These are phyloP conservation scores for Pseudogymnoascus sp. DNA, from an alignment of 2,329 filamentous ascomycete species.

Conservation along the genomic window DNA sequence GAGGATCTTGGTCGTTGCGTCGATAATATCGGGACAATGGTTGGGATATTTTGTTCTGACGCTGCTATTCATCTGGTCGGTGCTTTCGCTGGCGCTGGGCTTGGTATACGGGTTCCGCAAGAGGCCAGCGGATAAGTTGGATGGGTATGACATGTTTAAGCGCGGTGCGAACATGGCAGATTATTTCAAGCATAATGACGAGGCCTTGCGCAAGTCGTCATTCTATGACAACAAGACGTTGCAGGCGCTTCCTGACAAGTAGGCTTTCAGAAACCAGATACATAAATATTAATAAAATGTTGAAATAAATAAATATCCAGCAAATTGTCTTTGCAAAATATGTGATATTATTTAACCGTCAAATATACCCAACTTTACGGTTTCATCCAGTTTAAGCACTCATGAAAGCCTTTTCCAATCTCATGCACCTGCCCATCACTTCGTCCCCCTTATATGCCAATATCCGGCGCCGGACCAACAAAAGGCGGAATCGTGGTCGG, in stretches of 20 bases:
- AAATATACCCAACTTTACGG: neutral
- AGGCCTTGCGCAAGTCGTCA: neutral
- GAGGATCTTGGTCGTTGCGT: neutral
- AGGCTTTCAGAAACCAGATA: neutral
- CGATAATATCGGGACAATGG: neutral
- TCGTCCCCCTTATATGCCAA: conserved; percentile 6
- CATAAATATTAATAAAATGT: neutral
- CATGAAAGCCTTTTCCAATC: neutral
- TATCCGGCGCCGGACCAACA: conserved; percentile 15
- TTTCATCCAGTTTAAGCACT: neutral
- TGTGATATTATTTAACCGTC: neutral
- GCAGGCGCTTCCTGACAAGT: neutral
- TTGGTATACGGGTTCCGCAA: conserved; percentile 6
- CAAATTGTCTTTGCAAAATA: neutral
- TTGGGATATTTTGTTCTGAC: neutral
- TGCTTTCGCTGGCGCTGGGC: neutral
- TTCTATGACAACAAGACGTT: neutral
- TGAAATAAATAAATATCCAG: neutral
- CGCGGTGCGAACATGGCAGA: neutral
- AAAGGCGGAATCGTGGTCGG: conserved; percentile 17
- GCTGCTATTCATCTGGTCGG: conserved; percentile 4
- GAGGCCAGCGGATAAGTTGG: neutral
- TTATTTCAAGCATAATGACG: neutral
- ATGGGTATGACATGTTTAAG: conserved; percentile 8
- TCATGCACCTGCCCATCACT: neutral